Percentiles rank a stretch among this genome's conserved stretches.
Conservation (phyloP, 805 yeast genomes). For the Candida boleticola region DNA sequence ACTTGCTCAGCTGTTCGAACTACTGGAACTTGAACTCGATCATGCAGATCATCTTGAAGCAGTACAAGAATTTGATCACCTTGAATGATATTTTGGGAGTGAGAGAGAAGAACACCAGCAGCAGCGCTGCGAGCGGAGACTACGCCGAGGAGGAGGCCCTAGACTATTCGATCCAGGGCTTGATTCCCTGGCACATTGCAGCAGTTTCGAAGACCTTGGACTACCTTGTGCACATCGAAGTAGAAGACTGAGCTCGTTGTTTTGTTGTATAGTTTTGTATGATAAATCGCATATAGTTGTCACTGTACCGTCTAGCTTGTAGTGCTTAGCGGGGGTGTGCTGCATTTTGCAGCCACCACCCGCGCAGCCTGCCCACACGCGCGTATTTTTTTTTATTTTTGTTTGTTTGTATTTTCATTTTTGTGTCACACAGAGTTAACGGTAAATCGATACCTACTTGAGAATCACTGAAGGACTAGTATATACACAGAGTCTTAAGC, state of each 20-base stretch:
- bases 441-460: no score
- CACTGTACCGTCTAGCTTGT: no score
- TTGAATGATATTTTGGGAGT: slow-evolving; percentile 40
- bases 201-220: slow-evolving; percentile 64
- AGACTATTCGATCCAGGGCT: slow-evolving; percentile 19
- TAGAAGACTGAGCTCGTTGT: slow-evolving; percentile 37
- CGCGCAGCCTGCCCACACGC: no score
- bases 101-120: slow-evolving; percentile 16
- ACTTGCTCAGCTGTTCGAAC: slow-evolving; percentile 70
- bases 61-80: slow-evolving; percentile 57
- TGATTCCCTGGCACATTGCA: slow-evolving; percentile 72
- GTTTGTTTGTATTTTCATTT: no score
- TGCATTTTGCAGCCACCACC: no score
- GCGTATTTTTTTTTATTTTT: no score
- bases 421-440: no score
- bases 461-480: no score
- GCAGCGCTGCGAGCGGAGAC: not conserved
- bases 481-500: no score
- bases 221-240: slow-evolving; percentile 56
- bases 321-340: no score
- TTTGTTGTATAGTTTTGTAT: no score
- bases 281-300: no score
- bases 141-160: slow-evolving; percentile 1
- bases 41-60: slow-evolving; percentile 54
- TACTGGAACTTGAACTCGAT: slow-evolving; percentile 56